Evolutionary conservation across 2,329 filamentous ascomycete species (phyloP), one percentile per base, ranked within the genome.

Genomic region (Colletotrichum paranaense): DNA sequence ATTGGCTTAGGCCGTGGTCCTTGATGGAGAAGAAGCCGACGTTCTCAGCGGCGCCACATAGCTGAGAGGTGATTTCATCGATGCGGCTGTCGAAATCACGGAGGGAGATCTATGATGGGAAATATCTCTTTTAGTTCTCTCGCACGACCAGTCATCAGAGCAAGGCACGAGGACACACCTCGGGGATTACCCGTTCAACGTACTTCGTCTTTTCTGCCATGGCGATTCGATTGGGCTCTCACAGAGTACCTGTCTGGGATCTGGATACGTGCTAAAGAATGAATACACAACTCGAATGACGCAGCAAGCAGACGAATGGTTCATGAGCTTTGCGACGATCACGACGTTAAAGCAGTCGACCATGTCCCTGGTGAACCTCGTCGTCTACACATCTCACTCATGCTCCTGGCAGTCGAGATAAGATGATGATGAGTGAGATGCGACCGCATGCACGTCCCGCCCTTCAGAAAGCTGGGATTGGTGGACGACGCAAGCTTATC

Each of bases 1-100:
- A 74, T 26, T 78, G 75, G 2, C 85, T 80, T 74, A 91, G 87
- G n/a, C 86, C 88, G 74, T 91, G 90, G 77, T 90, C 83, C 19
- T 86, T 79, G 1, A 92, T 76, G 42, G 86, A 87, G 81, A 92
- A 92, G 83, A 91, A 91, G n/a, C 90, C 89, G 65, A 87, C 86
- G 8, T 87, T 87, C 75, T 91, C 88, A 2, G 90, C 88, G 0
- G 89, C 89, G 12, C 84, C 75, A 68, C 88, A 81, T 2, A 91
- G 83, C 73, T 90, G 79, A 1, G 78, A 66, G 0, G 88, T 89
- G 75, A 91, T 91, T 53, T 85, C 80, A 70, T 88, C 85, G 76
- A 89, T 85, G 62, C 89, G 86, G 5, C 79, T 75, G 32, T 86
- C 82, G 76, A 90, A 91, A 79, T 90, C 80, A 55, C 78, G 82